These are phyloP conservation scores for Dryas octopetala DNA, from an alignment of 306 rosid species.

Conservation along the genomic window DNA sequence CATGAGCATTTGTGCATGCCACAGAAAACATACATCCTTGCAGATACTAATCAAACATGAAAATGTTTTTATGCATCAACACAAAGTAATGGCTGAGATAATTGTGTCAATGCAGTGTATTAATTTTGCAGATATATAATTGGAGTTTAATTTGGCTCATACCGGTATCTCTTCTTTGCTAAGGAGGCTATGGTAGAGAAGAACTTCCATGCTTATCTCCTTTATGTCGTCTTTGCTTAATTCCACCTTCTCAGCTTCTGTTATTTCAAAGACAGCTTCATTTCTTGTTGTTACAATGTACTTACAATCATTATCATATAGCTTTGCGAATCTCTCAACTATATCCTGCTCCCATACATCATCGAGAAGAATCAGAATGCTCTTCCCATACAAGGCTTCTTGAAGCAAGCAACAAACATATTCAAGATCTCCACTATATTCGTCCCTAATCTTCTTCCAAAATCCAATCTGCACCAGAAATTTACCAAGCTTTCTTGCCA, in stretches of 20 bases:
- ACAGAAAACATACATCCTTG: neutral
- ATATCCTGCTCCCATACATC: slow-evolving; percentile 41
- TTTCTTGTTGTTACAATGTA: slow-evolving; percentile 34
- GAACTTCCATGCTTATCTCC: slow-evolving; percentile 33
- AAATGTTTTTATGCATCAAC: slow-evolving; percentile 1
- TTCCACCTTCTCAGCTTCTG: slow-evolving; percentile 38
- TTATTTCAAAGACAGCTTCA: slow-evolving; percentile 39
- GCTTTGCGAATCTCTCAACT: slow-evolving; percentile 29
- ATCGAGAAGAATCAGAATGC: slow-evolving; percentile 35
- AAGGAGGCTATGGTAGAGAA: slow-evolving; percentile 33
- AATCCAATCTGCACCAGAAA: slow-evolving; percentile 35
- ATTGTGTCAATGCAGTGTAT: neutral
- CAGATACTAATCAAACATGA: neutral
- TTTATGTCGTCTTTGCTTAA: slow-evolving; percentile 30
- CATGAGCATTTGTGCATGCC: no score
- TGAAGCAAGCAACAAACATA: slow-evolving; percentile 29
- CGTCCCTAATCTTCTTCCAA: slow-evolving; percentile 31
- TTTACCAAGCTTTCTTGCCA: slow-evolving; percentile 30
- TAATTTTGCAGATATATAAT: neutral
- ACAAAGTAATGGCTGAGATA: neutral
- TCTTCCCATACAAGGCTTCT: slow-evolving; percentile 34
- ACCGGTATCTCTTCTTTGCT: slow-evolving; percentile 34
- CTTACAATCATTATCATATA: slow-evolving; percentile 35
- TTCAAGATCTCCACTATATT: slow-evolving; percentile 32
- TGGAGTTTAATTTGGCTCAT: neutral